These are phyloP conservation scores for Tripterygium wilfordii DNA, from an alignment of 177 flowering plant species.

Conservation along the genomic window DNA sequence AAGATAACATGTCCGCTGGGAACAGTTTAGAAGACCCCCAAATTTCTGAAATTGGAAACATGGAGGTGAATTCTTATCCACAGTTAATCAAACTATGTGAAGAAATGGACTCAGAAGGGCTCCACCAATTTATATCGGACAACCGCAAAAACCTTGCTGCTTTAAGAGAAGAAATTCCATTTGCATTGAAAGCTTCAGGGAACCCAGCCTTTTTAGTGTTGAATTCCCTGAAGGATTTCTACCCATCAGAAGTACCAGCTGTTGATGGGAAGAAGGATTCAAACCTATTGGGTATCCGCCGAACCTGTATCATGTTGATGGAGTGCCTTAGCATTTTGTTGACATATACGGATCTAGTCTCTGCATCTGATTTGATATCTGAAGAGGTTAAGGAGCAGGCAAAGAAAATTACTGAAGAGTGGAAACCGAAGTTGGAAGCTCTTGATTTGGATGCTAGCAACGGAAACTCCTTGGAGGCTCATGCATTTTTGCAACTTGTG, in stretches of 20 bases:
- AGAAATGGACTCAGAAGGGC: constrained; percentile 77
- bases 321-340: constrained; percentile 67
- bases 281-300: constrained; percentile 63
- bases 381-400: constrained; percentile 58
- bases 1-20: constrained; percentile 31
- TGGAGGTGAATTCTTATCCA: constrained; percentile 49
- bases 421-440: constrained; percentile 84
- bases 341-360: constrained; percentile 21
- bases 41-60: constrained; percentile 23
- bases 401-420: constrained; percentile 69
- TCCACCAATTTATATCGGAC: constrained; percentile 85
- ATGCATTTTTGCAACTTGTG: constrained; percentile 88
- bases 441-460: constrained; percentile 72
- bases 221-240: constrained; percentile 72
- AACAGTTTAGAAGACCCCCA: constrained; percentile 23
- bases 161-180: constrained; percentile 74
- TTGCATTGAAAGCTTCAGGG: constrained; percentile 59
- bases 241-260: constrained; percentile 38
- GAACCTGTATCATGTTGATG: constrained; percentile 94
- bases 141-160: constrained; percentile 83
- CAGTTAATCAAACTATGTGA: constrained; percentile 62
- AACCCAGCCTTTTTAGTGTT: constrained; percentile 66
- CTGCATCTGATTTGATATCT: constrained; percentile 42
- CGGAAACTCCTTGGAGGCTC: constrained; percentile 96
- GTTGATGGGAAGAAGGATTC: constrained; percentile 78